Evolutionary conservation across 2,329 filamentous ascomycete genomes (phyloP).

Genomic region (Ophiostoma sp.): DNA sequence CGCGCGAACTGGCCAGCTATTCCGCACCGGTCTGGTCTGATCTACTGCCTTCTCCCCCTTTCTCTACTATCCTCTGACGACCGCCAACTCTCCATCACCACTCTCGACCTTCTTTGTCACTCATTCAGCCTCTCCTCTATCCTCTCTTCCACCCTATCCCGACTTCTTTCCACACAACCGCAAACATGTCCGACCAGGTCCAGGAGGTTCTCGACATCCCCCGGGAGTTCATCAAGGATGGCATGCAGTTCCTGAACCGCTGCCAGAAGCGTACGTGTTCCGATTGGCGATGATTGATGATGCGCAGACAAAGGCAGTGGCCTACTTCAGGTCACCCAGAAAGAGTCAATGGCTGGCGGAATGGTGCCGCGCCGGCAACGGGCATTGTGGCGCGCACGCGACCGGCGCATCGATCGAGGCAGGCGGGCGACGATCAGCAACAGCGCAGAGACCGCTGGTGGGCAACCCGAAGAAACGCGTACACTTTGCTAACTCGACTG

Average conservation of each 20-base stretch:
- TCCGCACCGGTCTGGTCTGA: neutral
- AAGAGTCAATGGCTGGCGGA: too few species aligned
- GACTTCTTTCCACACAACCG: constrained; percentile 1
- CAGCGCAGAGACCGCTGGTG: neutral
- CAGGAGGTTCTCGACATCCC: constrained; percentile 66
- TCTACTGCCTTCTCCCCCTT: constrained; percentile 16
- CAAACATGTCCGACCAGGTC: constrained; percentile 59
- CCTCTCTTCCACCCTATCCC: neutral
- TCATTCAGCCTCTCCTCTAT: neutral
- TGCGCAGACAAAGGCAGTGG: too few species aligned
- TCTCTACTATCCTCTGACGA: constrained; percentile 7
- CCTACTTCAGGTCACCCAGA: too few species aligned
- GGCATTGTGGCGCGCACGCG: neutral
- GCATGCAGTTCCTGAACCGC: constrained; percentile 56
- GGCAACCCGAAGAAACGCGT: neutral
- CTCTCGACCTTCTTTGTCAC: too few species aligned
- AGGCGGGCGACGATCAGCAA: neutral
- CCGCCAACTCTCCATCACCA: neutral
- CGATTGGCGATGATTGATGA: too few species aligned
- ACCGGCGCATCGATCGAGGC: constrained; percentile 13
- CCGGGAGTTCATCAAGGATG: constrained; percentile 58
- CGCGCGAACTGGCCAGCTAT: constrained; percentile 17
- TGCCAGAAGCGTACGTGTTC: constrained; percentile 54
- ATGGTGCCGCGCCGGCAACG: too few species aligned
- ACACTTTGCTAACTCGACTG: constrained; percentile 26